These are phyloP conservation scores for Globisporangium emineosum DNA, from an alignment of 352 stramenopile species.

Conservation along the genomic window DNA sequence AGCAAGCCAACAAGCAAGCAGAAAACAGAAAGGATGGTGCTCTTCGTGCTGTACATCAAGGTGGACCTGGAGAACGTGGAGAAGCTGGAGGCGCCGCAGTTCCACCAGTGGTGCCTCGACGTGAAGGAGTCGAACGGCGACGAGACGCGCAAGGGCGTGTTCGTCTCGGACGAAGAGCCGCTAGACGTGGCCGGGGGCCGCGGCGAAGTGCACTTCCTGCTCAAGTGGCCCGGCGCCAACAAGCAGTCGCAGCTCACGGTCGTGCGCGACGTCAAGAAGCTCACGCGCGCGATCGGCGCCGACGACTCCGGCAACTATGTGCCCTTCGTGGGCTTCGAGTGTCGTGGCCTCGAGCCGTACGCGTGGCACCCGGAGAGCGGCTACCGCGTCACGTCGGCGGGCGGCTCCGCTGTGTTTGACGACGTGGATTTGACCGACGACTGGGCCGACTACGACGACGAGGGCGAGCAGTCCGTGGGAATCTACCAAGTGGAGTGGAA, in stretches of 20 bases:
- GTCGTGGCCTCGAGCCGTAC: conserved; percentile 75
- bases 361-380: conserved; percentile 79
- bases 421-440: conserved; percentile 82
- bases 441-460: conserved; percentile 86
- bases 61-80: conserved; percentile 86
- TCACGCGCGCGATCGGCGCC: conserved; percentile 53
- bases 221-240: conserved; percentile 84
- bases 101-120: conserved; percentile 82
- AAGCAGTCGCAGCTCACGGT: conserved; percentile 82
- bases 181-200: conserved; percentile 72
- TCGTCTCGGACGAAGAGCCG: conserved; percentile 79
- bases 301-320: conserved; percentile 73
- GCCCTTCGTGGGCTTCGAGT: conserved; percentile 86
- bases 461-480: conserved; percentile 72
- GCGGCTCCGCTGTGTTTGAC: conserved; percentile 61
- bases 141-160: conserved; percentile 71
- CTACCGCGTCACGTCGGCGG: conserved; percentile 65
- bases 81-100: conserved; percentile 55
- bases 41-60: conserved; percentile 87
- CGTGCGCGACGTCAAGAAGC: conserved; percentile 84
- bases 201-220: conserved; percentile 74
- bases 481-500: conserved; percentile 81
- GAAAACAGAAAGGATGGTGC: conserved; percentile 45
- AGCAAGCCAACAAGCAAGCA: conserved; percentile 1
- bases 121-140: conserved; percentile 80